These are phyloP conservation scores for Trichosanthes truncata DNA, from an alignment of 306 rosid genomes.

Conservation along the genomic window DNA sequence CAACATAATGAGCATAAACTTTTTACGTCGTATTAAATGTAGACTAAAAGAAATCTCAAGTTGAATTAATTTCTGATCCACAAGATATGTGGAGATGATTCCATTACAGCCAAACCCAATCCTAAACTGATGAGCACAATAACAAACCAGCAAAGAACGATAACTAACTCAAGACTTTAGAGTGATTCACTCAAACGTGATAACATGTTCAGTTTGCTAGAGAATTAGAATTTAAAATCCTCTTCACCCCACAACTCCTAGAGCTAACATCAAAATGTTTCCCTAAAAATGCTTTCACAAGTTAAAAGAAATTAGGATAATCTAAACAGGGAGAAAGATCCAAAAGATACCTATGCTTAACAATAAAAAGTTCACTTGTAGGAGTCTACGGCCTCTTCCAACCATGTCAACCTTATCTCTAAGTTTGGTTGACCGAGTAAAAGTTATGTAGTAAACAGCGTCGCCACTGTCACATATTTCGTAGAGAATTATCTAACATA, in stretches of 20 bases:
- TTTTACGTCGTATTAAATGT: not conserved
- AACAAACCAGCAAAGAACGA: not conserved
- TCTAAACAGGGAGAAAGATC: not conserved
- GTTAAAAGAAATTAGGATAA: not conserved
- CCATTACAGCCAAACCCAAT: not conserved
- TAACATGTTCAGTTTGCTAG: not conserved
- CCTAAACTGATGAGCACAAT: not conserved
- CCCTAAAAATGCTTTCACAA: not conserved
- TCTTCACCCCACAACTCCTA: not conserved
- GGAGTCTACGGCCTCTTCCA: constrained; percentile 3
- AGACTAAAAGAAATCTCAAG: not conserved
- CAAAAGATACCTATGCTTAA: not conserved
- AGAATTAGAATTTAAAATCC: not conserved
- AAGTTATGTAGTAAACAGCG: not conserved
- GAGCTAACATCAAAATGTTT: not conserved
- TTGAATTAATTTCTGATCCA: not conserved
- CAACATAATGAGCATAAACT: not conserved
- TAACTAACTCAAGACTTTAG: not conserved
- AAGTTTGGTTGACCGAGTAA: not conserved
- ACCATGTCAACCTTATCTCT: not conserved
- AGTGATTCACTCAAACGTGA: not conserved
- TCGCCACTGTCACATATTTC: not conserved
- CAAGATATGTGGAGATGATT: not conserved
- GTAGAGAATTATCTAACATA: not conserved
- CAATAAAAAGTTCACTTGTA: not conserved